These are phyloP conservation scores for Mycena haematopus DNA, from an alignment of 768 basidiomycete genomes.

Conservation along the genomic window DNA sequence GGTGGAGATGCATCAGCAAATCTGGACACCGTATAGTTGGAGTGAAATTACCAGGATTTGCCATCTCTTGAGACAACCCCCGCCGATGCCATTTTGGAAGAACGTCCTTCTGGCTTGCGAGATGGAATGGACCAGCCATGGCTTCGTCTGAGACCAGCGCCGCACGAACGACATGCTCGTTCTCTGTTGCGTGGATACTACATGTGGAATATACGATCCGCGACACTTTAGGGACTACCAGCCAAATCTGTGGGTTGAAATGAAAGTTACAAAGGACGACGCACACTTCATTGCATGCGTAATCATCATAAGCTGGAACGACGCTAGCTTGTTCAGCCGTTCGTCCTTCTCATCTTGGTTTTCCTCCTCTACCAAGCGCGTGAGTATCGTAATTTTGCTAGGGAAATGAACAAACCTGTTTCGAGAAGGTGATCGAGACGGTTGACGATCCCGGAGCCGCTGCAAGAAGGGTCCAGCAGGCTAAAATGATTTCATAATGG, in stretches of 20 bases:
- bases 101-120: constrained; percentile 72
- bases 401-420: constrained; percentile 54
- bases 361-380: constrained; percentile 53
- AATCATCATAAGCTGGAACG: constrained; percentile 91
- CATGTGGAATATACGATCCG: constrained; percentile 98
- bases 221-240: constrained; percentile 72
- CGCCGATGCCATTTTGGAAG: constrained; percentile 85
- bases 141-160: constrained; percentile 80
- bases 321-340: constrained; percentile 82
- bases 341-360: constrained; percentile 63
- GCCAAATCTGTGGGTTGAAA: constrained; percentile 13
- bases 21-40: not conserved
- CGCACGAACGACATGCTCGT: constrained; percentile 87
- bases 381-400: constrained; percentile 10
- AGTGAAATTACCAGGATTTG: constrained; percentile 50
- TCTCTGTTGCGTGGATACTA: constrained; percentile 88
- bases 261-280: constrained; percentile 32
- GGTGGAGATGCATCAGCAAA: not conserved
- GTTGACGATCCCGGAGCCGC: constrained; percentile 92
- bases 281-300: constrained; percentile 95
- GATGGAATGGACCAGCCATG: constrained; percentile 57
- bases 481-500: constrained; percentile 45
- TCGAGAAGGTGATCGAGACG: constrained; percentile 85
- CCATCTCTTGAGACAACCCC: constrained; percentile 73
- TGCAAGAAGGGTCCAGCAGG: constrained; percentile 95